A percentile compares a stretch with the other conserved stretches of the same genome.
Conservation (phyloP, 805 yeast species). For the Hanseniaspora mollemarum region DNA sequence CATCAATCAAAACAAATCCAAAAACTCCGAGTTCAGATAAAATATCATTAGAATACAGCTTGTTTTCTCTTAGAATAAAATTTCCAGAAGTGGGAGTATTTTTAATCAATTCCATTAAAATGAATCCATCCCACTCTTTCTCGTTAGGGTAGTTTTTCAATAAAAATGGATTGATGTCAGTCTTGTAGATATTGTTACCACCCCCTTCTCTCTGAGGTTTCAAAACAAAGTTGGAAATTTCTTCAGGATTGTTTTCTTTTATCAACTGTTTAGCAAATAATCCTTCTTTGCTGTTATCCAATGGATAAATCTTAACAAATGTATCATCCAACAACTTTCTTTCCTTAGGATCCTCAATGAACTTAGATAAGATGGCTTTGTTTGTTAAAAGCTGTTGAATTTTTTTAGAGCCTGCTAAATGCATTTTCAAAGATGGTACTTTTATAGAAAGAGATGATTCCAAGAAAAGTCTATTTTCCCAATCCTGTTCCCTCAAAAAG, state of each 20-base stretch:
- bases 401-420: slow-evolving; percentile 86
- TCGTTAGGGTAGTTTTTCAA: slow-evolving; percentile 38
- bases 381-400: slow-evolving; percentile 79
- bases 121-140: slow-evolving; percentile 77
- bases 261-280: slow-evolving; percentile 43
- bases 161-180: slow-evolving; percentile 69
- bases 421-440: slow-evolving; percentile 83
- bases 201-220: slow-evolving; percentile 99
- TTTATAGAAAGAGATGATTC: slow-evolving; percentile 75
- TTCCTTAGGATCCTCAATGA: slow-evolving; percentile 29
- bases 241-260: slow-evolving; percentile 39
- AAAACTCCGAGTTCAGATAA: slow-evolving; percentile 86
- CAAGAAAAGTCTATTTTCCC: slow-evolving; percentile 64
- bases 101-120: slow-evolving; percentile 83
- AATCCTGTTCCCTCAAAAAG: slow-evolving; percentile 51
- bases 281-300: slow-evolving; percentile 62
- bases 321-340: slow-evolving; percentile 36
- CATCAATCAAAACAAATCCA: slow-evolving; percentile 72
- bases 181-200: slow-evolving; percentile 85
- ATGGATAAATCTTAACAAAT: slow-evolving; percentile 77
- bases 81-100: slow-evolving; percentile 56
- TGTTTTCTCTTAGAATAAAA: slow-evolving; percentile 56
- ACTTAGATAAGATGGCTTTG: slow-evolving; percentile 36
- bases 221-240: slow-evolving; percentile 64
- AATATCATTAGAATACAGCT: slow-evolving; percentile 56